Evolutionary conservation across 2,329 filamentous ascomycete genomes (phyloP).

Genomic region (Pestalotiopsis sp.): DNA sequence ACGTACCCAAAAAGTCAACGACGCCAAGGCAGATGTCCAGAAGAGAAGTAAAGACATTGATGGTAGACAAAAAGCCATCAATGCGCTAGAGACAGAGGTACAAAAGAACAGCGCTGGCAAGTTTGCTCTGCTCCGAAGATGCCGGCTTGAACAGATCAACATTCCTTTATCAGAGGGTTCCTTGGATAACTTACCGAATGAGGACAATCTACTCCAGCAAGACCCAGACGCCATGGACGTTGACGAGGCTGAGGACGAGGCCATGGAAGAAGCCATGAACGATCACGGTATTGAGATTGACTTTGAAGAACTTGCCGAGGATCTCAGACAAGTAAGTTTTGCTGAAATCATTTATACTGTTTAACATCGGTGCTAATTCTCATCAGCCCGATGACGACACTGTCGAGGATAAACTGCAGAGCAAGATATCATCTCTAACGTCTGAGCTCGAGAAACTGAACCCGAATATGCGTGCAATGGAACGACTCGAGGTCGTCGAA

Average conservation of each 20-base stretch:
- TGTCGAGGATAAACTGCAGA: constrained; percentile 74
- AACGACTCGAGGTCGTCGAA: constrained; percentile 86
- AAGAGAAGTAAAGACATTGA: constrained; percentile 87
- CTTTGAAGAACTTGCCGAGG: constrained; percentile 80
- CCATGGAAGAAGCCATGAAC: constrained; percentile 69
- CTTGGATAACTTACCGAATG: constrained; percentile 83
- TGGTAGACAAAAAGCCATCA: constrained; percentile 70
- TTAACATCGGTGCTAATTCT: constrained; percentile 28
- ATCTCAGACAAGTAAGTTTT: constrained; percentile 72
- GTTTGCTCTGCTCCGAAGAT: constrained; percentile 82
- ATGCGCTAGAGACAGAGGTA: constrained; percentile 78
- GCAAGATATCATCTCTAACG: constrained; percentile 75
- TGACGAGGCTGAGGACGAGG: constrained; percentile 70
- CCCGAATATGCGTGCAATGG: constrained; percentile 94
- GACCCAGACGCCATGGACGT: constrained; percentile 93
- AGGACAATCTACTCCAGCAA: constrained; percentile 75
- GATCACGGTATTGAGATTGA: constrained; percentile 92
- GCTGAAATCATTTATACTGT: background rate
- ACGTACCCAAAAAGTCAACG: constrained; percentile 75
- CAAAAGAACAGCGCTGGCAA: constrained; percentile 84
- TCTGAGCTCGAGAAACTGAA: constrained; percentile 90
- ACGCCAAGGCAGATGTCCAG: constrained; percentile 78
- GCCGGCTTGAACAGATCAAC: constrained; percentile 90
- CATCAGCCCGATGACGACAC: constrained; percentile 67
- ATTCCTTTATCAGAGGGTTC: constrained; percentile 79